Evolutionary conservation across 305 asterid species (phyloP).

Genomic region (Withania somnifera): DNA sequence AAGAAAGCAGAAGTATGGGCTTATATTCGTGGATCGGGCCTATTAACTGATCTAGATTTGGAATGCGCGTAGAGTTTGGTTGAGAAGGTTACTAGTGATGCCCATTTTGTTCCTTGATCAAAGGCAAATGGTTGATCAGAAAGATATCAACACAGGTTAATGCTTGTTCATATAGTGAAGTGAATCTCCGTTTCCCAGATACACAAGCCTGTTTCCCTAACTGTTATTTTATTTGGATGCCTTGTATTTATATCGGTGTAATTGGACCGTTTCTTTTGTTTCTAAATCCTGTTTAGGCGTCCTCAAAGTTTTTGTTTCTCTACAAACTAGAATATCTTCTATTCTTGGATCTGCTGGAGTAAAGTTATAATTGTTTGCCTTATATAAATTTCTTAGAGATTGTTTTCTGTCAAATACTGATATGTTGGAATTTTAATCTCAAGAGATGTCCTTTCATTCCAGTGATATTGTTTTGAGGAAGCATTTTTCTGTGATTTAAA

Average conservation of each 20-base stretch:
- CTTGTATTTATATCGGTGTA: background rate
- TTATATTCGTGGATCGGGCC: background rate
- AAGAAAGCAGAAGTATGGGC: background rate
- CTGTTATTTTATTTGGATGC: background rate
- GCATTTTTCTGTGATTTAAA: background rate
- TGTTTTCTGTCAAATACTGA: background rate
- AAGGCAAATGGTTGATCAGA: background rate
- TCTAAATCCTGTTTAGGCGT: background rate
- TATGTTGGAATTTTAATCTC: background rate
- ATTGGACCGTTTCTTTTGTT: background rate
- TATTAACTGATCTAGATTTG: background rate
- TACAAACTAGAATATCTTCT: background rate
- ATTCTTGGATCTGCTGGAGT: background rate
- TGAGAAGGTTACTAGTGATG: background rate
- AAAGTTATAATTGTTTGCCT: background rate
- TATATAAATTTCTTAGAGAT: background rate
- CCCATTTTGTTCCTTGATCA: background rate
- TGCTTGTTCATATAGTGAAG: background rate
- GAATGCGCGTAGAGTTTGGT: background rate
- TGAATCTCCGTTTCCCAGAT: background rate
- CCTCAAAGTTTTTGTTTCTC: background rate
- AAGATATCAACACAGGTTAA: background rate
- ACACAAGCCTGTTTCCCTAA: background rate
- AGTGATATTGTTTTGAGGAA: background rate
- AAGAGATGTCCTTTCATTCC: background rate